Evolutionary conservation across 805 yeast genomes (phyloP).

Genomic region (Scheffersomyces spartinae): DNA sequence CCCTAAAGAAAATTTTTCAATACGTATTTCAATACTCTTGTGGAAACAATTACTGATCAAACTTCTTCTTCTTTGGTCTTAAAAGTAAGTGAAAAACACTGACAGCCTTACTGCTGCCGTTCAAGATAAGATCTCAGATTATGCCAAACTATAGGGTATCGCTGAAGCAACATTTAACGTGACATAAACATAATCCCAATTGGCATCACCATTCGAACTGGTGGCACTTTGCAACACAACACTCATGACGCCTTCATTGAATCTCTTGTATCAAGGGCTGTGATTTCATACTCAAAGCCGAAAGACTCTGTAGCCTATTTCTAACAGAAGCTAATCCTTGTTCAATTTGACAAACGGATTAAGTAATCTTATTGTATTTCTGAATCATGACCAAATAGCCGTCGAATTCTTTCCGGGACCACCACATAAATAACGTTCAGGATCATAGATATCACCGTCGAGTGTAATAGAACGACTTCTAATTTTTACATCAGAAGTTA

Average conservation of each 20-base stretch:
- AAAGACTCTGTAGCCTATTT: constrained; percentile 29
- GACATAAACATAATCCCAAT: constrained; percentile 36
- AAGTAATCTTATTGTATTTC: constrained; percentile 39
- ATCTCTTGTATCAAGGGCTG: constrained; percentile 46
- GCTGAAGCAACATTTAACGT: no score
- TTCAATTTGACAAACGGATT: constrained; percentile 29
- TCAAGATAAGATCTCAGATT: no score
- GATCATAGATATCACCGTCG: constrained; percentile 93
- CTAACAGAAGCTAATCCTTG: constrained; percentile 29
- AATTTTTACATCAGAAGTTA: constrained; percentile 82
- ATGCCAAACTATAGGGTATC: no score
- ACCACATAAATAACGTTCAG: constrained; percentile 91
- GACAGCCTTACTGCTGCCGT: no score
- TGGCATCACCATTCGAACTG: constrained; percentile 43
- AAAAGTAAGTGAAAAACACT: no score
- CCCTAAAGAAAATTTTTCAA: no score
- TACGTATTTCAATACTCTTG: no score
- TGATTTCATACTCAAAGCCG: constrained; percentile 36
- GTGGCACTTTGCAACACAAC: constrained; percentile 43
- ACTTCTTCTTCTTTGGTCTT: no score
- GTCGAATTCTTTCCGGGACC: constrained; percentile 64
- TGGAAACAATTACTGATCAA: no score
- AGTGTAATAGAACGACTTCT: constrained; percentile 76
- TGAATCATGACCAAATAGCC: constrained; percentile 57
- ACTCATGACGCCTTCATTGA: constrained; percentile 46